Evolutionary conservation across 352 stramenopile species (phyloP).

Genomic region (Globisporangium uncinulatum): DNA sequence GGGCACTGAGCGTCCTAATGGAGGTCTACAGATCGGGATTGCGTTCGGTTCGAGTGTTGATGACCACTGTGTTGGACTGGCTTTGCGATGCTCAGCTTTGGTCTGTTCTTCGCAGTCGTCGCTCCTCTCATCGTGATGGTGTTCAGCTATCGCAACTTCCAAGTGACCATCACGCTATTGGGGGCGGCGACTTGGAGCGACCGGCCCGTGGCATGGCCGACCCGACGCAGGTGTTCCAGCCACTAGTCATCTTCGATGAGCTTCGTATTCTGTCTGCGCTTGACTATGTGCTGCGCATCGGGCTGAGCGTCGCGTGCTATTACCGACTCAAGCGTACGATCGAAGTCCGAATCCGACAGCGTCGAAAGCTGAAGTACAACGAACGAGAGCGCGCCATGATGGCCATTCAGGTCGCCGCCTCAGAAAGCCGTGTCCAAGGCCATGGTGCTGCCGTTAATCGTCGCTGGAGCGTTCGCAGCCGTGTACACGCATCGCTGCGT

Average conservation of each 20-base stretch:
- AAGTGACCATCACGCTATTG: slow-evolving; percentile 14
- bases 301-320: slow-evolving; percentile 18
- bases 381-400: background rate
- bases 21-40: too few relatives aligned
- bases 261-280: slow-evolving; percentile 19
- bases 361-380: slow-evolving; percentile 6
- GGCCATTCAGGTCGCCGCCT: background rate
- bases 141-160: slow-evolving; percentile 27
- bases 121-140: slow-evolving; percentile 25
- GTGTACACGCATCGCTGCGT: slow-evolving; percentile 18
- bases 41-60: too few relatives aligned
- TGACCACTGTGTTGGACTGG: too few relatives aligned
- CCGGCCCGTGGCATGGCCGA: slow-evolving; percentile 24
- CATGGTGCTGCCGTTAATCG: slow-evolving; percentile 16
- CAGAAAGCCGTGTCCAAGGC: slow-evolving; percentile 14
- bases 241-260: slow-evolving; percentile 24
- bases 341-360: slow-evolving; percentile 10
- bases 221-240: slow-evolving; percentile 25
- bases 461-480: slow-evolving; percentile 9
- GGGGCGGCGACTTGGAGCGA: slow-evolving; percentile 24
- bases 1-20: too few relatives aligned
- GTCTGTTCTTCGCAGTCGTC: slow-evolving; percentile 26
- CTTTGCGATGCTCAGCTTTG: slow-evolving; percentile 18
- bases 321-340: slow-evolving; percentile 19
- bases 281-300: slow-evolving; percentile 21